A percentile compares a stretch with the other conserved stretches of the same genome.
phyloP scores from a whole-genome alignment of 345 rosid genomes.

The Leavenworthia alabamica region DNA sequence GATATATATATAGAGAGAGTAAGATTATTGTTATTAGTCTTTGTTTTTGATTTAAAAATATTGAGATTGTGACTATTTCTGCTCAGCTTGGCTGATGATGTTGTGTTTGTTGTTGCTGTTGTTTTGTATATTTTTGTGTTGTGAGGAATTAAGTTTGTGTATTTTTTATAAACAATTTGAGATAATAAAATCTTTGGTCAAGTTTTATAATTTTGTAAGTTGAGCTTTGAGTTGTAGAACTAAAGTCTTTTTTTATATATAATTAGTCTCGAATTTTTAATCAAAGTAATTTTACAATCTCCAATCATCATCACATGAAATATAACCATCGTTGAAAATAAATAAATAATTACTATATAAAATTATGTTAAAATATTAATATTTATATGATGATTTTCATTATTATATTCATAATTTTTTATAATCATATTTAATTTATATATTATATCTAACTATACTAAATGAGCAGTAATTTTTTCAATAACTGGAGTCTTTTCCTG shows the following conservation, averaged over 20 bases:
- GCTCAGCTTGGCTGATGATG: background rate
- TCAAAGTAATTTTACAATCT: too few relatives aligned
- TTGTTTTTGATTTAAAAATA: background rate
- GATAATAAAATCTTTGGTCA: background rate
- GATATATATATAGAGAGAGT: too few relatives aligned
- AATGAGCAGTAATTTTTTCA: too few relatives aligned
- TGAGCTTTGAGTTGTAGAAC: background rate
- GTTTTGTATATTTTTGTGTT: slow-evolving; percentile 14
- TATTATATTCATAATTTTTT: too few relatives aligned
- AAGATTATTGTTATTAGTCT: background rate
- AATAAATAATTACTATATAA: too few relatives aligned
- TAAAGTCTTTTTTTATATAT: too few relatives aligned
- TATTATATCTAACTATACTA: too few relatives aligned
- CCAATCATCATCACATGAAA: background rate
- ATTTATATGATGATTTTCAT: too few relatives aligned
- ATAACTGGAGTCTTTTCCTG: too few relatives aligned
- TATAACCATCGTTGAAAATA: background rate
- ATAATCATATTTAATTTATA: too few relatives aligned
- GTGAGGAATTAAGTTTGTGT: slow-evolving; percentile 19
- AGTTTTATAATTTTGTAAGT: background rate
- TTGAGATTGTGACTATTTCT: background rate
- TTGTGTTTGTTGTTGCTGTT: background rate
- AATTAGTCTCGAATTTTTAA: too few relatives aligned
- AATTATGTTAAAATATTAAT: too few relatives aligned
- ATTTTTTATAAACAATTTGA: slow-evolving; percentile 9